phyloP scores from a whole-genome alignment of 2,329 filamentous ascomycete genomes.

The Xylariaceae sp. region DNA sequence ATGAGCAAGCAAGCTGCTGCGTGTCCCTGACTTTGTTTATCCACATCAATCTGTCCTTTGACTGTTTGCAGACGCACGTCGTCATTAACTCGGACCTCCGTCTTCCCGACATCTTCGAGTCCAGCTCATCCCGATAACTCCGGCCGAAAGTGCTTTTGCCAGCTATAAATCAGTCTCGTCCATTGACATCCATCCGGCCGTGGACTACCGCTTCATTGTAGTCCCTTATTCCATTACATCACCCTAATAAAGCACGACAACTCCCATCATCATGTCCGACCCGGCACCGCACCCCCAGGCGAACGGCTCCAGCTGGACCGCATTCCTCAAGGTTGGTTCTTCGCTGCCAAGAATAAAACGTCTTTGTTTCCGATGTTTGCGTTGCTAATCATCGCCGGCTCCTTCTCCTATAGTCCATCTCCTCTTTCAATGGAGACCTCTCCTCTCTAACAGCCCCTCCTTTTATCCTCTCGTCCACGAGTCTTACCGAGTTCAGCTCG shows the following conservation, averaged over 20 bases:
- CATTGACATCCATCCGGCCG: too few species aligned
- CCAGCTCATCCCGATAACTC: neutral
- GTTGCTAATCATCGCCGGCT: neutral
- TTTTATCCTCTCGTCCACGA: constrained; percentile 44
- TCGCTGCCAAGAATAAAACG: neutral
- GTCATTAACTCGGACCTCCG: neutral
- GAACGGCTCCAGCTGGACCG: constrained; percentile 30
- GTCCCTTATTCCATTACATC: neutral
- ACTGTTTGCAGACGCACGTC: neutral
- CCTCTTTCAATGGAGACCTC: constrained; percentile 44
- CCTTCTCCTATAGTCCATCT: constrained; percentile 28
- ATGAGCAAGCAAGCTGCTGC: neutral
- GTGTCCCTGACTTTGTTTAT: neutral
- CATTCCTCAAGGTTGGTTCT: constrained; percentile 32
- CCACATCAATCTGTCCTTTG: too few species aligned
- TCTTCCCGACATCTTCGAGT: neutral
- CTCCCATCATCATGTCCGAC: constrained; percentile 25
- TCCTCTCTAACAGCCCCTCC: constrained; percentile 48
- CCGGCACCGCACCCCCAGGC: constrained; percentile 29
- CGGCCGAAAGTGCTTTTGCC: neutral
- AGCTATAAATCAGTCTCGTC: neutral
- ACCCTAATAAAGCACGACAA: neutral
- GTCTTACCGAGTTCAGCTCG: constrained; percentile 45
- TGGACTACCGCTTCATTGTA: too few species aligned
- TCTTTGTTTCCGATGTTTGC: neutral